Evolutionary conservation across 176 grass and related monocot genomes (phyloP).

Genomic region (Aegilops bicornis): DNA sequence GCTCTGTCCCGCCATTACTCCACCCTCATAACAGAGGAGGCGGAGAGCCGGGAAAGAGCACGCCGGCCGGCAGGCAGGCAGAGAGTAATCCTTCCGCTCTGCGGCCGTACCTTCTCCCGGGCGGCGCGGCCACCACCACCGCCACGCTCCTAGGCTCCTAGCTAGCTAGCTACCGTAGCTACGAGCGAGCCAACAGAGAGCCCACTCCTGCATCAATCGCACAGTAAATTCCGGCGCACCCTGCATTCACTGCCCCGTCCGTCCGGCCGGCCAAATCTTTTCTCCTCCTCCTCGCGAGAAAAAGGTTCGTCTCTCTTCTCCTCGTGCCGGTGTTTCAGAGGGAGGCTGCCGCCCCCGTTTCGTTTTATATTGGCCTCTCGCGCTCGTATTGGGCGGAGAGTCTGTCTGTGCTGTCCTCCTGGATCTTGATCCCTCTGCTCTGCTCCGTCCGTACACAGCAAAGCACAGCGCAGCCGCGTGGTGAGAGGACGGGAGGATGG

Average conservation of each 20-base stretch:
- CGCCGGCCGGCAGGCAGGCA: background rate
- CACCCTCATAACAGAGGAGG: constrained; percentile 36
- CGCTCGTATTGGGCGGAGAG: constrained; percentile 1
- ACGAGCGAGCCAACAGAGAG: background rate
- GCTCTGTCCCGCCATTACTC: constrained; percentile 29
- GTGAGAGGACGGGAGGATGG: constrained; percentile 27
- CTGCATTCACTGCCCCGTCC: constrained; percentile 47
- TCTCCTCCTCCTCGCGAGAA: background rate
- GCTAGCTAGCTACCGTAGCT: background rate
- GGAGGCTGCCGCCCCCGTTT: background rate
- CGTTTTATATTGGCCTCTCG: constrained; percentile 9
- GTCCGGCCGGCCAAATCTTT: constrained; percentile 13
- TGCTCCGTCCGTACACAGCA: constrained; percentile 8
- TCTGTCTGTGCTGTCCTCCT: background rate
- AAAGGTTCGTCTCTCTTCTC: constrained; percentile 31
- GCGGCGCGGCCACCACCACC: constrained; percentile 31
- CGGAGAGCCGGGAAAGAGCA: constrained; percentile 5
- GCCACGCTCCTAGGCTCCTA: background rate
- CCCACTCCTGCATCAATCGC: constrained; percentile 21
- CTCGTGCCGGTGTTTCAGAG: background rate
- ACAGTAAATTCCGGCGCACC: constrained; percentile 47
- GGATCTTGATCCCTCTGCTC: constrained; percentile 54
- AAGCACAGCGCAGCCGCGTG: background rate
- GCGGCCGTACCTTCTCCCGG: constrained; percentile 14
- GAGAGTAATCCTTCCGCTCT: background rate